These are phyloP conservation scores for Lactuca sativa DNA, from an alignment of 129 eudicot genomes.

Conservation along the genomic window DNA sequence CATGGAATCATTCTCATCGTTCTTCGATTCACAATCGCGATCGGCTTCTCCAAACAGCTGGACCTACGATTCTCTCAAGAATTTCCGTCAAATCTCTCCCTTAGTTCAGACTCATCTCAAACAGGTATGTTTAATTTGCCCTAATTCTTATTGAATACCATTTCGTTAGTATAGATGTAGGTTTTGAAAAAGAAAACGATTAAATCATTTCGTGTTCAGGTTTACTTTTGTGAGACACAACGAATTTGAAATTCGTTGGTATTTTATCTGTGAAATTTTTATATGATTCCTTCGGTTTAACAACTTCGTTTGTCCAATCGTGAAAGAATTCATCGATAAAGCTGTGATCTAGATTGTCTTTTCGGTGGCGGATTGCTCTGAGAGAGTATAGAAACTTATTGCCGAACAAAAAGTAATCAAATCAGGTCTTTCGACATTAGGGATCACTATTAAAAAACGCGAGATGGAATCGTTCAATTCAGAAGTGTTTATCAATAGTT, in stretches of 20 bases:
- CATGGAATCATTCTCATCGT: conserved; percentile 71
- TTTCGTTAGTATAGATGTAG: background rate
- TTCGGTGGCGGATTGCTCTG: background rate
- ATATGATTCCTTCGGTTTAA: background rate
- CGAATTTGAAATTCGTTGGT: background rate
- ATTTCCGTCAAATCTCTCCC: conserved; percentile 83
- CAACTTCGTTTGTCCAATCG: background rate
- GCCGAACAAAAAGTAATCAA: too few species aligned
- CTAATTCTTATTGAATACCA: background rate
- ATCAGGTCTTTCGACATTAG: too few species aligned
- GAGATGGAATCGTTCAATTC: too few species aligned
- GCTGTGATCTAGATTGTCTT: background rate
- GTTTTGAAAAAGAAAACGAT: background rate
- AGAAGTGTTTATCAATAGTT: too few species aligned
- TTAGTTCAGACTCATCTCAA: conserved; percentile 90
- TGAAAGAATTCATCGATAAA: background rate
- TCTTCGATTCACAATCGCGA: conserved; percentile 57
- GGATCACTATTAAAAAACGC: too few species aligned
- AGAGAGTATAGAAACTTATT: background rate
- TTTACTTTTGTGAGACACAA: background rate
- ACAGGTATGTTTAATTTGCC: conserved; percentile 40
- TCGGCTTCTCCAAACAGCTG: conserved; percentile 52
- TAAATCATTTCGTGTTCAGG: conserved; percentile 1
- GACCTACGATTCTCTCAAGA: conserved; percentile 79
- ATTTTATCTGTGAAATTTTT: background rate